Percentiles rank a stretch among this genome's conserved stretches.
Conservation (phyloP, 2,329 filamentous ascomycete genomes). For the Chaetomiaceae sp. region DNA sequence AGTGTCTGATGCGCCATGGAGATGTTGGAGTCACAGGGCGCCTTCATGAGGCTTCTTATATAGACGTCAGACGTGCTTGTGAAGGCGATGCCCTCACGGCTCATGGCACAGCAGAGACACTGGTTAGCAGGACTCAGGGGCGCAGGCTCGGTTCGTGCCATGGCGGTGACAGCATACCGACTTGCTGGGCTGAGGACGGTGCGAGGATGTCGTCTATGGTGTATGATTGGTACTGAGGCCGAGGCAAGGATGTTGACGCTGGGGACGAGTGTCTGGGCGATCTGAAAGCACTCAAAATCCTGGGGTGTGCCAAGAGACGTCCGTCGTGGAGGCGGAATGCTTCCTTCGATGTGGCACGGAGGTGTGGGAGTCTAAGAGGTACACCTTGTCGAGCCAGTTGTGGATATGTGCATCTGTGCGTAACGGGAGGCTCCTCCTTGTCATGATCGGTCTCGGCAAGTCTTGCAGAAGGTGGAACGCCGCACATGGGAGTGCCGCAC, state of each 20-base stretch:
- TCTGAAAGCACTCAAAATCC: neutral
- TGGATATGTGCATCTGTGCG: neutral
- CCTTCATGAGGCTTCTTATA: slow-evolving; percentile 5
- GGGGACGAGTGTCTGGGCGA: neutral
- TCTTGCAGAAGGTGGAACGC: neutral
- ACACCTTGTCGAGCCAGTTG: neutral
- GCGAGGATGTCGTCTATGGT: neutral
- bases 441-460: neutral
- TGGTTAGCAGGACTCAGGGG: slow-evolving; percentile 1
- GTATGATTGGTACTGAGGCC: slow-evolving; percentile 1
- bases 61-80: neutral
- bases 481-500: neutral
- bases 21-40: neutral
- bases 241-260: neutral
- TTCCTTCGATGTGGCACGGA: slow-evolving; percentile 3
- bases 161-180: neutral
- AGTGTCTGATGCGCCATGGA: neutral
- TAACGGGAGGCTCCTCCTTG: neutral
- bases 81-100: slow-evolving; percentile 3
- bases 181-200: neutral
- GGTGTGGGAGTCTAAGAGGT: neutral
- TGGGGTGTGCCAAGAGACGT: neutral
- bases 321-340: neutral
- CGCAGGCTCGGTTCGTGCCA: neutral
- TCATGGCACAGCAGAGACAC: slow-evolving; percentile 1